Base-by-base conservation (phyloP, 345 rosid genomes). In the Toxicodendron radicans region DNA sequence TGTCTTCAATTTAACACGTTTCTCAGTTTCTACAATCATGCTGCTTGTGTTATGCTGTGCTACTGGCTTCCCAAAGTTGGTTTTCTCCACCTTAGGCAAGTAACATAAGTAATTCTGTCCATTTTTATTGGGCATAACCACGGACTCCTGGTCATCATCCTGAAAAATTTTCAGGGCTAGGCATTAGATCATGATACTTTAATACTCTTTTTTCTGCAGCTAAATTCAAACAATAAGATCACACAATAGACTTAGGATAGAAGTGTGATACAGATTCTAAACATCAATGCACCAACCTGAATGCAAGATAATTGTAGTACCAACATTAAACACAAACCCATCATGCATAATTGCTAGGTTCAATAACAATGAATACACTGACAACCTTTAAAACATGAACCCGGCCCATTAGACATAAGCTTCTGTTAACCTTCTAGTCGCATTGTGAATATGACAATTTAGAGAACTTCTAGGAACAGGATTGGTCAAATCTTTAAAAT, bases 21-120 rank as follows among this genome's bases (percentile, higher is more conserved):
- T 87, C 82, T 91, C 92, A 2, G 90, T 80, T 80, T 92, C 98
- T 85, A 93, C 80, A 82, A 95, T 85, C 90, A 91, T 77, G 80
- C 89, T 89, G 80, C 89, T 95, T 4, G 76, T 71, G 67, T 95
- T 95, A 46, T 84, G 82, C 79, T 63, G 92, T 52, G 33, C 74
- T 60, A 81, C 71, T 33, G 84, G 78, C 84, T 74, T 87, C 64
- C 80, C 88, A 21, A 78, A 85, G 77, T 74, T 89, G 35, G 79
- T 70, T 81, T 88, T 85, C 82, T 90, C 96, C 68, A 88, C 90
- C 83, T 89, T 90, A 8, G 98, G 99, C 83, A 95, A 86, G 86
- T 43, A 95, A 80, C 99, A 95, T 64, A 83, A 57, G 58, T 38
- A 90, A 60, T 84, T 78, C 69, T 80, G 76, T 46, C 97, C 98